phyloP scores from a whole-genome alignment of 768 basidiomycete species.

The Phallus indusiatus region DNA sequence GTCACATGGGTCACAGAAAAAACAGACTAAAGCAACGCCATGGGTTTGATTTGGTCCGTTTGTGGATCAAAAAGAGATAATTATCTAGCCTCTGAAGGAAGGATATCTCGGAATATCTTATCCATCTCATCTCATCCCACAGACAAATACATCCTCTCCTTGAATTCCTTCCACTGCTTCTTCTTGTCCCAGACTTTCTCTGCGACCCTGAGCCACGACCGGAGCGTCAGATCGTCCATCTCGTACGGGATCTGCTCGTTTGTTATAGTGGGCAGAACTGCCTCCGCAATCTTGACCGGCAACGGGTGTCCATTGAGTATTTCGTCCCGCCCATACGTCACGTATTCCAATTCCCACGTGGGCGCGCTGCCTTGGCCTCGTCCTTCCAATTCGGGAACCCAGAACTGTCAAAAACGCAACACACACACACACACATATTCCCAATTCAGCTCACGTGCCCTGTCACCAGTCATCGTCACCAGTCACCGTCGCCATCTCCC shows the following conservation, averaged over 20 bases:
- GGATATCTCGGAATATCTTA: not conserved
- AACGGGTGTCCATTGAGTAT: slow-evolving; percentile 37
- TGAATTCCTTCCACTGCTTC: slow-evolving; percentile 56
- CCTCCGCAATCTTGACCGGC: slow-evolving; percentile 36
- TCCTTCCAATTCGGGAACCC: slow-evolving; percentile 46
- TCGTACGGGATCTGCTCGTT: slow-evolving; percentile 52
- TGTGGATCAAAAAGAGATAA: not conserved
- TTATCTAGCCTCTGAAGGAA: not conserved
- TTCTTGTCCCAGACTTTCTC: slow-evolving; percentile 42
- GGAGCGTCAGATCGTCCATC: slow-evolving; percentile 70
- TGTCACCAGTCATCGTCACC: too few species aligned
- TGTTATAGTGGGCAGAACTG: slow-evolving; percentile 20
- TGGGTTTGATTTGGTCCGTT: not conserved
- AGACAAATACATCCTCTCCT: slow-evolving; percentile 64
- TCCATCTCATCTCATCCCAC: not conserved
- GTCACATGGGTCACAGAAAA: too few species aligned
- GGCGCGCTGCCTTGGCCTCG: slow-evolving; percentile 43
- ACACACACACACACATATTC: slow-evolving; percentile 9
- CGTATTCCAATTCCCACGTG: slow-evolving; percentile 67
- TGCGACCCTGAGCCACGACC: slow-evolving; percentile 61
- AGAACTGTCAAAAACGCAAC: slow-evolving; percentile 39
- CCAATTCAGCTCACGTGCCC: slow-evolving; percentile 1
- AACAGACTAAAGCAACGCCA: not conserved
- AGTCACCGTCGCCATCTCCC: too few species aligned
- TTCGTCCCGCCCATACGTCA: slow-evolving; percentile 41